Conservation (phyloP, 2,329 filamentous ascomycete species). For the Plectosphaerella sp. region DNA sequence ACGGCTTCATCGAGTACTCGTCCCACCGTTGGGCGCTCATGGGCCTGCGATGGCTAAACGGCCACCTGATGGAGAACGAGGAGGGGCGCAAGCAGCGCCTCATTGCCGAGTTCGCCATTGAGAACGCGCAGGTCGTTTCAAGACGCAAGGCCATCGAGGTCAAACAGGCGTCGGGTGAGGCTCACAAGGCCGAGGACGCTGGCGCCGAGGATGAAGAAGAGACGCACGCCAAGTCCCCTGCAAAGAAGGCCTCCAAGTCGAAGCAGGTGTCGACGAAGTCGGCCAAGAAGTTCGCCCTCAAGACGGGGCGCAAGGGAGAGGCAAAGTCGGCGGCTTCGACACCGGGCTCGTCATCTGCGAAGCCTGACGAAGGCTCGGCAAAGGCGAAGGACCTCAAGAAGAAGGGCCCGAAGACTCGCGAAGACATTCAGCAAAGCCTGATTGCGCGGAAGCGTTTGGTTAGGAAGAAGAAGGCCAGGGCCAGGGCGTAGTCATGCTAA, state of each 20-base stretch:
- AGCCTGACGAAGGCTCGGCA: slow-evolving; percentile 1
- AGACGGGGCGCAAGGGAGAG: slow-evolving; percentile 25
- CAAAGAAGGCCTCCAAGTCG: slow-evolving; percentile 24
- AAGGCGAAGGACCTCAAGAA: slow-evolving; percentile 3
- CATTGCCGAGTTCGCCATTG: slow-evolving; percentile 95
- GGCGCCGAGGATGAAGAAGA: slow-evolving; percentile 24
- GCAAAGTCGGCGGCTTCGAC: slow-evolving; percentile 30
- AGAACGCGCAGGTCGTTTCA: slow-evolving; percentile 93
- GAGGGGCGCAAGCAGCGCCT: slow-evolving; percentile 80
- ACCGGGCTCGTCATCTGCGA: slow-evolving; percentile 13
- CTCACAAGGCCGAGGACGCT: slow-evolving; percentile 9
- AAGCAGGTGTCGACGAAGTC: slow-evolving; percentile 26
- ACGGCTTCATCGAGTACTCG: slow-evolving; percentile 96
- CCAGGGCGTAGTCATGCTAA: slow-evolving; percentile 17
- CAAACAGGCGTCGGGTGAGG: slow-evolving; percentile 13
- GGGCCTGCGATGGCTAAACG: slow-evolving; percentile 91
- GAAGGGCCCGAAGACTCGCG: neutral
- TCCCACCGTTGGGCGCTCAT: slow-evolving; percentile 93
- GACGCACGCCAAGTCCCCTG: slow-evolving; percentile 19
- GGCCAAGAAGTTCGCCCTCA: slow-evolving; percentile 24
- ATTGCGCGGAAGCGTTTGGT: slow-evolving; percentile 81
- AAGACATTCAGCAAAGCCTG: slow-evolving; percentile 61
- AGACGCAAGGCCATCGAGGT: slow-evolving; percentile 49
- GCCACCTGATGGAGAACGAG: slow-evolving; percentile 55
- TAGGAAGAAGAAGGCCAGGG: slow-evolving; percentile 60